Evolutionary conservation across 2,329 filamentous ascomycete genomes (phyloP), one percentile per base, ranked within the genome.

Genomic region (Pezicula neosporulosa): DNA sequence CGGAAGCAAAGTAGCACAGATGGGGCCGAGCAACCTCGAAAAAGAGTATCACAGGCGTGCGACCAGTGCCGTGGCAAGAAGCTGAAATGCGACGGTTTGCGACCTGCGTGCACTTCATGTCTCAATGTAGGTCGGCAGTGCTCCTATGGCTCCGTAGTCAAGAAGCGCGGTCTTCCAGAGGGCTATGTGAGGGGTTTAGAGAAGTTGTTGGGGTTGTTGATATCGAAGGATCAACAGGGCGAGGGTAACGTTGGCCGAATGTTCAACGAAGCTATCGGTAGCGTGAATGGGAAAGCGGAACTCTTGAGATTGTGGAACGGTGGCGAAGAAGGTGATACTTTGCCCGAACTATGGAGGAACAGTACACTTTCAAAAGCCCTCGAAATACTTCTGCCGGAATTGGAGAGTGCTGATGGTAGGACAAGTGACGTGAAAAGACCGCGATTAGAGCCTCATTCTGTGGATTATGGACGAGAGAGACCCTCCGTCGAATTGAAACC

Each of bases 121-220:
- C 70, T 69, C 30, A 66, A 71, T 6, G 72, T 76, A 19, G 71
- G 70, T 35, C 68, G 77, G 50, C 60, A 68, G 15, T 83, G 80
- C 60, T 73, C 76, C 80, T 91, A 90, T 66, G 81, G 85, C 51
- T 77, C 83, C 49, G 82, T 81, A 41, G 81, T 84, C 7, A 89
- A 88, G 68, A 89, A 90, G 66, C 77, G 87, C 56, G 87, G 87
- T 10, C 83, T 91, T 13, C 86, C 87, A 63, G 87, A 86, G 6
- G 87, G 87, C n/a, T 89, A 90, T 61, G 85, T 91, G 50, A 80
- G 86, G 37, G 85, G 84, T 0, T 72, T 90, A 18, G 87, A 90
- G 58, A 61, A 80, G 38, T 70, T 78, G 19, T 69, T 79, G 60
- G 78, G 77, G 15, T 73, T 77, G 63, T 12, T 52, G 3, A 44